Conservation (phyloP, 345 rosid species). For the Citrus sp. region DNA sequence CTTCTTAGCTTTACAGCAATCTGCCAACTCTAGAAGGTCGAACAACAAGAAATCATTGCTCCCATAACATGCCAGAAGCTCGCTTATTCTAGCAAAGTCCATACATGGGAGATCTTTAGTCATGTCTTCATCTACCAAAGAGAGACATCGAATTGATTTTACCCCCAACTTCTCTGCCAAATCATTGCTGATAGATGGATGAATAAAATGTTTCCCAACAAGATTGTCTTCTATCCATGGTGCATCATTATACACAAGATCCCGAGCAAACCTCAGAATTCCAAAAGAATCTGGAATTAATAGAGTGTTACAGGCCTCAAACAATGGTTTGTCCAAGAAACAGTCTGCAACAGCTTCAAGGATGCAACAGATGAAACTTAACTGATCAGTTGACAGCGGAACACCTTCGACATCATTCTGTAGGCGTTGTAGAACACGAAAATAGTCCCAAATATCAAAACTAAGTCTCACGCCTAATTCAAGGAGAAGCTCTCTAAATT, state of each 20-base stretch:
- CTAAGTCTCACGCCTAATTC: constrained; percentile 77
- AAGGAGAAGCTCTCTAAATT: constrained; percentile 70
- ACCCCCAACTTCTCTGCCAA: constrained; percentile 83
- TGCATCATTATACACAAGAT: constrained; percentile 90
- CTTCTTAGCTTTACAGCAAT: constrained; percentile 81
- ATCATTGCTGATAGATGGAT: constrained; percentile 75
- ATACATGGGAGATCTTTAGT: constrained; percentile 92
- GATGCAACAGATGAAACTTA: constrained; percentile 68
- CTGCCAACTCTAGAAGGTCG: constrained; percentile 96
- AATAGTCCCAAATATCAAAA: constrained; percentile 79
- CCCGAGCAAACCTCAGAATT: constrained; percentile 48
- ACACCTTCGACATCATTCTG: constrained; percentile 62
- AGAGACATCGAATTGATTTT: constrained; percentile 78
- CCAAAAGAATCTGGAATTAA: constrained; percentile 78
- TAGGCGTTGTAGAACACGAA: constrained; percentile 64
- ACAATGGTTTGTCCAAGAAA: constrained; percentile 44
- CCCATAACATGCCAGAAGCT: constrained; percentile 72
- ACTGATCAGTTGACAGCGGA: constrained; percentile 63
- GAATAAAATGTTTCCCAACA: constrained; percentile 70
- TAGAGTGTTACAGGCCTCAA: constrained; percentile 51
- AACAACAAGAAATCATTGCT: constrained; percentile 77
- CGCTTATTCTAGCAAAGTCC: constrained; percentile 73
- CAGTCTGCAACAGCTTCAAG: constrained; percentile 87
- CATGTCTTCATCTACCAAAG: constrained; percentile 74
- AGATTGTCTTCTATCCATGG: constrained; percentile 88